Evolutionary conservation across 306 rosid species (phyloP), one percentile per base, ranked within the genome.

Genomic region (Parietaria judaica): DNA sequence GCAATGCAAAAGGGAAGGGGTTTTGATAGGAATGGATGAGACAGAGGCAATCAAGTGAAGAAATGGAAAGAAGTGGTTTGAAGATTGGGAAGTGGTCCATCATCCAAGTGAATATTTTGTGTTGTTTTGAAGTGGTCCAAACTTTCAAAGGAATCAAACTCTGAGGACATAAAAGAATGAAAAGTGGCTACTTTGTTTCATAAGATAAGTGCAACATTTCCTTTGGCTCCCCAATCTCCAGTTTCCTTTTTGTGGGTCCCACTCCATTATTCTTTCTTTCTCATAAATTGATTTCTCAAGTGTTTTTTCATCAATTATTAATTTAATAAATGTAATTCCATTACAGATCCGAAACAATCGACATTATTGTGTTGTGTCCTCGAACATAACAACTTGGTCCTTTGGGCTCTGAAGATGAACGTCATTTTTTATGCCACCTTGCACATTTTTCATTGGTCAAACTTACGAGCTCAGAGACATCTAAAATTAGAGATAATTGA

Each of bases 101-200:
- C 31, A 23, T 57, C 71, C 71, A 66, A 57, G 43, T 6, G 23
- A 38, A 46, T 11, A 23, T 17, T 11, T 51, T 43, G 64, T 43
- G 53, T 49, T 49, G 6, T 3, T 7, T n/a, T 49, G 13, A 49
- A 15, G 72, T 72, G 69, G 78, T 73, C 78, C 78, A 56, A 73
- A 56, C 43, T 46, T 6, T 4, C 53, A 49, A 73, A 73, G 56
- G 54, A 60, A 66, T 60, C 36, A 47, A 39, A 37, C 44, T 44
- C 53, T 57, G 58, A 66, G 4, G 38, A 73, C 50, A 50, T 5
- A 47, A 58, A 44, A 54, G 78, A 62, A 61, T 67, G 48, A 56
- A 49, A 16, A 63, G 54, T 49, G 65, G 14, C 68, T 48, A 62
- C 66, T 62, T 66, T 56, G 78, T 67, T 67, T 62, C 78, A 56